Evolutionary conservation across 2,329 filamentous ascomycete species (phyloP), one percentile per base, ranked within the genome.

Genomic region (Aspergillus hortae): DNA sequence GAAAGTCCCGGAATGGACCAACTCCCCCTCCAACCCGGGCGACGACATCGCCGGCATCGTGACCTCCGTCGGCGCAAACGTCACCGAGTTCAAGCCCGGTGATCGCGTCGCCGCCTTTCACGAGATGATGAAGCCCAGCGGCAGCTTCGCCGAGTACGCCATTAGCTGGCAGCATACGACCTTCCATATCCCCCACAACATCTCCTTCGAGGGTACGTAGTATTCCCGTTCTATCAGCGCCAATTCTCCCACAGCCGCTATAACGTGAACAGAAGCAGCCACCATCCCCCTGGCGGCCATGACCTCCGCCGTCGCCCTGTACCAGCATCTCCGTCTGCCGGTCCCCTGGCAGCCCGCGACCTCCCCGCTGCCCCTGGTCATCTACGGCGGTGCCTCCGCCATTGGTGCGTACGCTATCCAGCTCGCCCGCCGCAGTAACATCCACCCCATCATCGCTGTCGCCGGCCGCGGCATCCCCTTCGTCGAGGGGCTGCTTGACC

Each of bases 371-470:
- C 76, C 75, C 0, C 55, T 78, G 2, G 64, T 81, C 6, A 65
- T 81, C 33, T 79, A 80, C 58, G 77, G 77, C 21, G 72, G 66
- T 0, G 73, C 78, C 0, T 77, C 77, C 1, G 76, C 82, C 0
- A 81, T 86, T 0, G 84, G 84, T 5, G 69, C 78, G 5, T 86
- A 80, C 60, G 77, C 77, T 0, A 66, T 85, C 42, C 80, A 86
- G 65, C 70, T 86, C n/a, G 81, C 81, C 7, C 60, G 56, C 5
- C 69, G 71, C 7, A 75, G 74, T 52, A 80, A 82, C 61, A 81
- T 86, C 55, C 81, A 85, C 64, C 84, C 84, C 0, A 65, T 86
- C 32, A 82, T 87, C 56, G 78, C 74, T 52, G 73, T 86, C 6
- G 82, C 83, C 0, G 83, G 84, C 4, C 70, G 72, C 2, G 79